Base-by-base conservation (phyloP, 805 yeast genomes). In the Candida germanica region DNA sequence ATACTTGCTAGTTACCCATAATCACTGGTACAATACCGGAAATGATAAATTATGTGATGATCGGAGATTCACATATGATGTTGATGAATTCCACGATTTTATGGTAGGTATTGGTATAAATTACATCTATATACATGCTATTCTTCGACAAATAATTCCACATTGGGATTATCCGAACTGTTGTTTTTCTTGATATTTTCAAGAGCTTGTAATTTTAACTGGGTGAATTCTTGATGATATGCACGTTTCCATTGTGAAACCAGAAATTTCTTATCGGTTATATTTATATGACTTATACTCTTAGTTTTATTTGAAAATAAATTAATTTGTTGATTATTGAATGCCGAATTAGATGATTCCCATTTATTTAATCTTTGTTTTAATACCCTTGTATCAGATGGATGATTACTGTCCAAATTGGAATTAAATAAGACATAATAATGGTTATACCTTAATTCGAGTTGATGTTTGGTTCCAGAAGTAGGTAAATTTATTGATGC, bases 391-490 rank as follows among this genome's bases (percentile, higher is more conserved):
- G 77, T 79, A 17, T 75, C 58, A 3, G 74, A 75, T 0, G 95
- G 96, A 20, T 66, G 69, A 23, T 73, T 62, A 5, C 88, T 73
- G 51, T 87, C 96, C 28, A 80, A 71, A 50, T 87, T 87, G 9
- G 95, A 80, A 52, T 89, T 89, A 79, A 81, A 83, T 8, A 87
- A 52, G 21, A 80, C 76, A 38, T 83, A 77, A 63, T 79, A 89
- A 46, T 88, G 91, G 43, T 77, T 80, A 52, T 84, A 84, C 26
- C 98, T 61, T 13, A 73, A 59, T 42, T 85, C 89, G 47, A 88
- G 50, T 44, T 76, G 80, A 11, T 59, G 60, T 41, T 86, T 66
- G 1, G 81, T 58, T 0, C 97, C 98, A 7, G 54, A 56, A 0
- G 77, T 66, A 0, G 88, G 74, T 5, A 89, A 56, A 10, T 76